Conservation (phyloP, 371 early-diverging fungal genomes). For the Dichotomocladium elegans region DNA sequence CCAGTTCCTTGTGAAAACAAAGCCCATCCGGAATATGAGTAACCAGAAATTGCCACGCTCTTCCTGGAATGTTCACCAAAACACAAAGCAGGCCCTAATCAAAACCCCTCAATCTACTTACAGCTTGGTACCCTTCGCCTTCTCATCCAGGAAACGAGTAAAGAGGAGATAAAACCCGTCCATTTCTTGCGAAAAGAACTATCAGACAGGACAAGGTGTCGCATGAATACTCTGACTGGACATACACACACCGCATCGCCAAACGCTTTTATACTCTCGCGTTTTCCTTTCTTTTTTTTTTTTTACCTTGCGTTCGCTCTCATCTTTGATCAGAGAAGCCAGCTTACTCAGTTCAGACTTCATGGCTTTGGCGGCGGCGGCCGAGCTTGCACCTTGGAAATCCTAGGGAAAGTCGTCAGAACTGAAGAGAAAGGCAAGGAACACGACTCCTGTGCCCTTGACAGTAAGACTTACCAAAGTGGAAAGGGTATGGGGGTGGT, state of each 20-base stretch:
- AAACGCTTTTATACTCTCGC: background rate
- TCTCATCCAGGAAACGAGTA: conserved; percentile 80
- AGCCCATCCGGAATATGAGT: background rate
- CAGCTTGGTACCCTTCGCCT: conserved; percentile 78
- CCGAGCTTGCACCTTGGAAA: conserved; percentile 63
- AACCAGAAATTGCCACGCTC: no score
- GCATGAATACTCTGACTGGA: background rate
- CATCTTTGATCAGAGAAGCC: conserved; percentile 44
- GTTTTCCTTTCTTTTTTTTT: background rate
- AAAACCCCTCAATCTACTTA: no score
- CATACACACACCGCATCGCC: background rate
- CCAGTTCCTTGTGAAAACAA: conserved; percentile 70
- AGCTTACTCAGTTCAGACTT: conserved; percentile 55
- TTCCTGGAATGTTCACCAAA: background rate
- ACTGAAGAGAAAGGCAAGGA: background rate
- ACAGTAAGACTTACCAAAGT: conserved; percentile 43
- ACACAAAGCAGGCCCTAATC: background rate
- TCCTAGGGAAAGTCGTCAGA: conserved; percentile 31
- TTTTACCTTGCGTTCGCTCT: conserved; percentile 54
- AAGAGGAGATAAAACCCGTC: conserved; percentile 90
- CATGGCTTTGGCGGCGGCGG: conserved; percentile 66
- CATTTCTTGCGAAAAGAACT: conserved; percentile 55
- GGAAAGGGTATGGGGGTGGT: conserved; percentile 58
- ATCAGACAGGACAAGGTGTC: background rate
- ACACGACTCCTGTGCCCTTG: background rate